Base-by-base conservation (phyloP, 345 rosid species). In the Erodium maritimum region DNA sequence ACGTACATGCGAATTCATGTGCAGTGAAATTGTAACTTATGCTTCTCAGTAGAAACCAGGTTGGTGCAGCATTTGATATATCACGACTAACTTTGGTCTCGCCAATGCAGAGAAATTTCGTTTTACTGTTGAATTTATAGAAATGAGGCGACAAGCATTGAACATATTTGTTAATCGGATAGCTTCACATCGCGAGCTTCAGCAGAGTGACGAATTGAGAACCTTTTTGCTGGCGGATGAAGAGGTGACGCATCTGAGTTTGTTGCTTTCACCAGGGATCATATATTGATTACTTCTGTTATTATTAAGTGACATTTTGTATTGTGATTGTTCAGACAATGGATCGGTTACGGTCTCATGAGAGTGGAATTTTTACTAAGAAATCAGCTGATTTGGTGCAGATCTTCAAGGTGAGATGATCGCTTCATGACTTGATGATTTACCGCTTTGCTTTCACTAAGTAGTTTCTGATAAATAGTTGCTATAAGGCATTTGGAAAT, bases 121-220 rank as follows among this genome's bases (percentile, higher is more conserved):
- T n/a, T 93, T 87, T 67, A 89, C 96, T 79, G 91, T 95, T 59
- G 99, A 93, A 59, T 93, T 93, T 72, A 93, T 93, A 59, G 99
- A 93, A 71, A 79, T 85, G 91, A 87, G 99, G 77, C 88, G 95
- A 56, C 95, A 78, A 69, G 97, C 84, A 17, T 61, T 93, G 79
- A 91, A 93, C 72, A 45, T 80, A 63, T 93, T 93, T 78, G 84
- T 89, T 50, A 89, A 89, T 72, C 83, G 97, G 64, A 85, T 93
- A 66, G 95, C 99, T 59, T 82, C 82, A 5, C 97, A 93, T 61
- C 74, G 72, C 21, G 91, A 85, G 75, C 91, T 93, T 74, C 89
- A 76, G 70, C 95, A 77, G 61, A 93, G 97, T 74, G 95, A 89
- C 52, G 99, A 89, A 79, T 76, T 93, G 68, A 85, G 91, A 61